phyloP scores from a whole-genome alignment of 2,329 filamentous ascomycete genomes.

The Fusarium sp. region DNA sequence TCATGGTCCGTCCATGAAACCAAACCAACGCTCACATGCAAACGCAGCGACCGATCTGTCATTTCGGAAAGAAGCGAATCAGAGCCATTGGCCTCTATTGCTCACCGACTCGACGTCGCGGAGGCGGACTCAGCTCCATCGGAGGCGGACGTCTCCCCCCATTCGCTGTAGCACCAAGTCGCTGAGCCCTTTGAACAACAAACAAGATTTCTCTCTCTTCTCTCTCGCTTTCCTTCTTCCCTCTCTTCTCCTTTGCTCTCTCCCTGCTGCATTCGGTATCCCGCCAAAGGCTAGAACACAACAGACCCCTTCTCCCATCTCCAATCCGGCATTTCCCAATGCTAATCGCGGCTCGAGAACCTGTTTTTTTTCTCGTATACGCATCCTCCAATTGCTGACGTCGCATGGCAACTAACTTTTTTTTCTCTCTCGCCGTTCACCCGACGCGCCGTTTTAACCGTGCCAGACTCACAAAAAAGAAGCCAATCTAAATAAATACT shows the following conservation, averaged over 20 bases:
- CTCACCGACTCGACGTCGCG: constrained; percentile 7
- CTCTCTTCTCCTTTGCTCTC: not conserved
- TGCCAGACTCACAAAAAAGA: not conserved
- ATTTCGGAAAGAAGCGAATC: constrained; percentile 3
- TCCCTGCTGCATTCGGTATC: not conserved
- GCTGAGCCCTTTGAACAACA: not conserved
- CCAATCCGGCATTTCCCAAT: not conserved
- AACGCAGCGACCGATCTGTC: not conserved
- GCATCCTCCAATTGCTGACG: constrained; percentile 9
- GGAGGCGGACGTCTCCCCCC: not conserved
- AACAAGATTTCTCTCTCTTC: not conserved
- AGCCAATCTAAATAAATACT: not conserved
- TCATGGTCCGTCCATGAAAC: constrained; percentile 2
- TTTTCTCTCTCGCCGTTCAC: not conserved
- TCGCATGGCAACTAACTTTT: not conserved
- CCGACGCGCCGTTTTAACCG: constrained; percentile 14
- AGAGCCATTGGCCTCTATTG: not conserved
- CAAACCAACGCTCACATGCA: not conserved
- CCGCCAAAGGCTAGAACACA: not conserved
- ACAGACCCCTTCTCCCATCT: not conserved
- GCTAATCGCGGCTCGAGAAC: not conserved
- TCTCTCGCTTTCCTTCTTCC: not conserved
- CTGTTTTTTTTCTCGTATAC: constrained; percentile 6
- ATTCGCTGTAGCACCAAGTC: not conserved
- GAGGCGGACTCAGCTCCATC: not conserved